Evolutionary conservation across 2,329 filamentous ascomycete genomes (phyloP).

Genomic region (Calonectria hawksworthii): DNA sequence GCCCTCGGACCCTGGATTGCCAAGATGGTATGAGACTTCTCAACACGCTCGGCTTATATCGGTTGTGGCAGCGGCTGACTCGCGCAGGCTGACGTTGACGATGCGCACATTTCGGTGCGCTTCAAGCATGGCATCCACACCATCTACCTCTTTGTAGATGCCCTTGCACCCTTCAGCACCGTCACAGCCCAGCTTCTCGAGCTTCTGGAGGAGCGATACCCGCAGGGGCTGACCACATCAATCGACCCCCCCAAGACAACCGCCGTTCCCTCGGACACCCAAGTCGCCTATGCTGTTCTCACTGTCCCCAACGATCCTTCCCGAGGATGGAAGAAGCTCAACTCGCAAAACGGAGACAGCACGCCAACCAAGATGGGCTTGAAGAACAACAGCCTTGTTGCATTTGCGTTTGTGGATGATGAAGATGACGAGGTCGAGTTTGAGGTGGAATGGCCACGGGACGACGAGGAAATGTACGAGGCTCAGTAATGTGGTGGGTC

Average conservation of each 20-base stretch:
- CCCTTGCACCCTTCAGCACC: slow-evolving; percentile 67
- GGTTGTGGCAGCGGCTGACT: background rate
- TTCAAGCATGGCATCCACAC: slow-evolving; percentile 82
- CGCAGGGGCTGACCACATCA: slow-evolving; percentile 62
- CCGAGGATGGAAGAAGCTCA: slow-evolving; percentile 65
- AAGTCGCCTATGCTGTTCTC: slow-evolving; percentile 62
- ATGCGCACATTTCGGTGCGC: slow-evolving; percentile 74
- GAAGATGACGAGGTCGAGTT: slow-evolving; percentile 58
- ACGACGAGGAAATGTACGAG: slow-evolving; percentile 56
- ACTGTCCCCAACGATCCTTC: slow-evolving; percentile 60
- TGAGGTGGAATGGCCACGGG: slow-evolving; percentile 60
- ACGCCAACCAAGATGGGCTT: slow-evolving; percentile 60
- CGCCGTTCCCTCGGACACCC: slow-evolving; percentile 57
- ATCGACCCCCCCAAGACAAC: slow-evolving; percentile 51
- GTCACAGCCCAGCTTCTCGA: slow-evolving; percentile 72
- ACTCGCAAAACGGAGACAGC: slow-evolving; percentile 51
- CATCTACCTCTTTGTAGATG: slow-evolving; percentile 76
- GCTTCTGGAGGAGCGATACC: slow-evolving; percentile 70
- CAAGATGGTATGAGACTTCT: slow-evolving; percentile 27
- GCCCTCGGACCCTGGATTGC: background rate
- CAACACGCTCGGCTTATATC: too few species aligned
- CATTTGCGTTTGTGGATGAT: slow-evolving; percentile 62
- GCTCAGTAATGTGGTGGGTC: background rate
- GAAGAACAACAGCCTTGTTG: slow-evolving; percentile 62
- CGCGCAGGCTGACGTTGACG: slow-evolving; percentile 50